Base-by-base conservation (phyloP, 2,329 filamentous ascomycete genomes). In the Pseudogymnoascus sp. region DNA sequence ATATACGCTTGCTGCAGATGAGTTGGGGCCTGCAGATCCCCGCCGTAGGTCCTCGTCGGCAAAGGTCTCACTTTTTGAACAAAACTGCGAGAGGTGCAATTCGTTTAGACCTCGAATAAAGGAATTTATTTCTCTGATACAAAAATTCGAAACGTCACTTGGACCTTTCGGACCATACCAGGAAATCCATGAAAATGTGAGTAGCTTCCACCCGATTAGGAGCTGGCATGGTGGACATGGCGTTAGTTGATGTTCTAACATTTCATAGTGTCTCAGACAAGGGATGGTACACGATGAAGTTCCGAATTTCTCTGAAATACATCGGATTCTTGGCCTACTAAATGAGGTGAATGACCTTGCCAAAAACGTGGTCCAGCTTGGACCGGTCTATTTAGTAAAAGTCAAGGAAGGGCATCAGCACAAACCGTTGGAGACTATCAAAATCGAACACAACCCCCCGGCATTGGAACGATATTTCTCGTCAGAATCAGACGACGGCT, bases 321-420 rank as follows among this genome's bases (percentile, higher is more conserved):
- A 55, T 52, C 70, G 69, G 68, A 61, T 72, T 19, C 61, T 72
- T n/a, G 65, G 64, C 55, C 69, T 65, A 31, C 67, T 72, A 45
- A 63, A 69, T 63, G 65, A 69, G 33, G 67, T 69, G 35, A 72
- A 71, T 65, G 65, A 66, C 26, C 64, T 72, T 38, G 69, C 70
- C 41, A 68, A 72, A 55, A 68, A 67, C 41, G 63, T 71, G 12
- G 66, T 72, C 4, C 65, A 69, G 41, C 59, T 68, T 63, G 64
- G 64, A 59, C 67, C 69, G 26, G 49, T 55, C 10, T 55, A 55
- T 35, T 35, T 55, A 29, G 49, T 55, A 8, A 55, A 55, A 12
- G 49, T 21, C 26, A 55, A 55, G 49, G 49, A 55, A 21, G 49
- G 29, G 29, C 29, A 35, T 21, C 49, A 35, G 16, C n/a, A 55